phyloP scores from a whole-genome alignment of 2,329 filamentous ascomycete genomes.

The Rutstroemia sp. region DNA sequence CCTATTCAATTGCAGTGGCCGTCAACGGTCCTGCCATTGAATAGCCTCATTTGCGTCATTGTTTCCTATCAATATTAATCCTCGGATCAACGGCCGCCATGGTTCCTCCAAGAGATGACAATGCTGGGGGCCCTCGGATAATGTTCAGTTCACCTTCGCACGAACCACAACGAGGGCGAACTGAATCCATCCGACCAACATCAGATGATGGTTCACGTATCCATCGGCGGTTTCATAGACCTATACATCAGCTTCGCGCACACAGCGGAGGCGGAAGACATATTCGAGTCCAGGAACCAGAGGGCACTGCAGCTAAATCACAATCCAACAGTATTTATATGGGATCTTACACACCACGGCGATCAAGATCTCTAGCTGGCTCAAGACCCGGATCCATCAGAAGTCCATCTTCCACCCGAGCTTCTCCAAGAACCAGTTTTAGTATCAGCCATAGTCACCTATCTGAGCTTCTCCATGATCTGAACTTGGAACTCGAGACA shows the following conservation, averaged over 20 bases:
- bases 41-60: slow-evolving; percentile 5
- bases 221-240: slow-evolving; percentile 14
- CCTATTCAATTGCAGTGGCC: no score
- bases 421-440: slow-evolving; percentile 18
- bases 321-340: slow-evolving; percentile 27
- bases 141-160: slow-evolving; percentile 13
- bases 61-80: neutral
- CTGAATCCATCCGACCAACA: neutral
- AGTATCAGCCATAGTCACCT: slow-evolving; percentile 26
- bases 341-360: slow-evolving; percentile 28
- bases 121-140: slow-evolving; percentile 14
- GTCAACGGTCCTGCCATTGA: no score
- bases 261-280: slow-evolving; percentile 17
- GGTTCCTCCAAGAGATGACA: slow-evolving; percentile 13
- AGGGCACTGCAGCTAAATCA: slow-evolving; percentile 14
- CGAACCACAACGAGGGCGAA: neutral
- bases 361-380: slow-evolving; percentile 18
- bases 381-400: slow-evolving; percentile 6
- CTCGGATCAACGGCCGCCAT: slow-evolving; percentile 9
- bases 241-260: slow-evolving; percentile 1
- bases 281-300: slow-evolving; percentile 22
- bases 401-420: slow-evolving; percentile 21
- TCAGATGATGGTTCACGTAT: slow-evolving; percentile 11
- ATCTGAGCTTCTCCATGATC: slow-evolving; percentile 27
- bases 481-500: slow-evolving; percentile 33